Percentiles rank a stretch among this genome's conserved stretches.
Evolutionary conservation across 306 rosid genomes (phyloP).

Genomic region (Acacia crassicarpa): DNA sequence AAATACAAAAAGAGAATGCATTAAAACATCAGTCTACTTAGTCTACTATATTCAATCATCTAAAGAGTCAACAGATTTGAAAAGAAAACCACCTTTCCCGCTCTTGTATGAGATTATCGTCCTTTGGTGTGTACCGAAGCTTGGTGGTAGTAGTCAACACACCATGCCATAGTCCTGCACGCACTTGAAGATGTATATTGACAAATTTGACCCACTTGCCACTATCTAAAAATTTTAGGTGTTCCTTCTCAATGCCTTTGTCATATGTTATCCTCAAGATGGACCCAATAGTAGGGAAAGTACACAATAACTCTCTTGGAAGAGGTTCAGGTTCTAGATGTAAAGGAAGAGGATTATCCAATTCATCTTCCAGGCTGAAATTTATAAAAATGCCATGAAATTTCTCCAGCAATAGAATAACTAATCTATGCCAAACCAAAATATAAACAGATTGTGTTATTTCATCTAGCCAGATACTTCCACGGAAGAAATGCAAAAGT

Average conservation of each 20-base stretch:
- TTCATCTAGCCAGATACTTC: not conserved
- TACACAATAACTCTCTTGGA: conserved; percentile 47
- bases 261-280: conserved; percentile 49
- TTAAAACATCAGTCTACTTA: not conserved
- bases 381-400: not conserved
- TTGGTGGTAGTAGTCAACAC: conserved; percentile 46
- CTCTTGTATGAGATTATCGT: conserved; percentile 43
- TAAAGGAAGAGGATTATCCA: conserved; percentile 19
- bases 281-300: conserved; percentile 60
- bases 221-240: conserved; percentile 28
- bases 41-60: not conserved
- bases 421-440: not conserved
- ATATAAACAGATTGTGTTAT: not conserved
- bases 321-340: conserved; percentile 42
- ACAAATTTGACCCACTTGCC: conserved; percentile 63
- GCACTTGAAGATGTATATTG: conserved; percentile 39
- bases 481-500: not conserved
- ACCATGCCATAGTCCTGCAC: conserved; percentile 57
- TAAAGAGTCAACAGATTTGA: conserved; percentile 19
- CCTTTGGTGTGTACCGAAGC: conserved; percentile 30
- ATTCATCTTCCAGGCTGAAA: not conserved
- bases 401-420: not conserved
- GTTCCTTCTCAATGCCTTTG: conserved; percentile 26
- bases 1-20: not conserved
- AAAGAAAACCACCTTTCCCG: conserved; percentile 58